phyloP scores from a whole-genome alignment of 129 eudicot species.

The Flaveria trinervia region DNA sequence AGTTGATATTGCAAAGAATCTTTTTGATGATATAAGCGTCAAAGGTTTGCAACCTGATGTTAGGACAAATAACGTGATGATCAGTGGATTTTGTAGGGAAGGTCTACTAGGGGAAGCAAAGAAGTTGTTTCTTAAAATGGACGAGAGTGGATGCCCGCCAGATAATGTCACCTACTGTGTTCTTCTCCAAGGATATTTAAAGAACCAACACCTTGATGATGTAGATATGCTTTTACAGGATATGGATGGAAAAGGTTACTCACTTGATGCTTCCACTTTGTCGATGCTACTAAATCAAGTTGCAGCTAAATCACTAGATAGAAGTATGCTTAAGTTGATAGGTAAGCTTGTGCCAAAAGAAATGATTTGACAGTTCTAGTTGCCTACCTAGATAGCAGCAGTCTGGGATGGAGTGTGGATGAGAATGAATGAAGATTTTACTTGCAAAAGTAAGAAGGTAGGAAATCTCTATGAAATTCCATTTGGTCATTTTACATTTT shows the following conservation, averaged over 20 bases:
- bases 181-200: conserved; percentile 16
- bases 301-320: not conserved
- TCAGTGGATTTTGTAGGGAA: not conserved
- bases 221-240: conserved; percentile 15
- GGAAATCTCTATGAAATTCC: too few species aligned
- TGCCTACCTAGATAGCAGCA: too few species aligned
- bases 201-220: not conserved
- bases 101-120: conserved; percentile 12
- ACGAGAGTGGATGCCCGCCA: conserved; percentile 6
- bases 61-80: not conserved
- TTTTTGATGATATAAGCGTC: not conserved
- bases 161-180: conserved; percentile 9
- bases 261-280: conserved; percentile 7
- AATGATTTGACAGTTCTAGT: too few species aligned
- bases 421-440: too few species aligned
- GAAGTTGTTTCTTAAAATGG: conserved; percentile 4
- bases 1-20: not conserved
- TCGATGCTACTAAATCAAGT: not conserved
- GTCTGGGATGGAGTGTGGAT: too few species aligned
- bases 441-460: too few species aligned
- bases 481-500: too few species aligned
- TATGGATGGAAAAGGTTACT: conserved; percentile 19
- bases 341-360: too few species aligned
- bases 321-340: too few species aligned
- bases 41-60: not conserved